Evolutionary conservation across 2,329 filamentous ascomycete genomes (phyloP).

Genomic region (Calycina herbarum): DNA sequence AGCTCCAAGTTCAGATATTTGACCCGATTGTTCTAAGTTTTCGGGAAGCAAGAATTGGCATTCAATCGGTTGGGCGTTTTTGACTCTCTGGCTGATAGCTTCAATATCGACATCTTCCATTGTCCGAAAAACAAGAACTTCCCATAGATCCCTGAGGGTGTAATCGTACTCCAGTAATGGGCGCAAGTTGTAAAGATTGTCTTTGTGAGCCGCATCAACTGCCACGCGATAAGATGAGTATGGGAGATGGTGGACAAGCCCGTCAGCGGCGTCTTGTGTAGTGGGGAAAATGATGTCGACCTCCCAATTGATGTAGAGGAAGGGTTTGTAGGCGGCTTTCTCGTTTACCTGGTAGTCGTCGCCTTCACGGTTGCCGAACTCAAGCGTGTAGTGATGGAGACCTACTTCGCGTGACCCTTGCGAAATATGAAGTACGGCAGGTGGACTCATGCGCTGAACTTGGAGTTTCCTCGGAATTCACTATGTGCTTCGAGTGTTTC

Average conservation of each 20-base stretch:
- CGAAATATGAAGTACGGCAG: neutral
- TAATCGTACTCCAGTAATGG: too few species aligned
- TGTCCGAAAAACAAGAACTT: too few species aligned
- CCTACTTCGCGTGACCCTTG: neutral
- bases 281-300: neutral
- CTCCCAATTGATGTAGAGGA: constrained; percentile 2
- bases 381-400: constrained; percentile 16
- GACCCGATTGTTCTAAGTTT: too few species aligned
- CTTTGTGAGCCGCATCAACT: neutral
- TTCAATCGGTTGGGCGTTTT: too few species aligned
- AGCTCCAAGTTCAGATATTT: too few species aligned
- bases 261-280: neutral
- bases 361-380: constrained; percentile 13
- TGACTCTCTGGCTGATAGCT: too few species aligned
- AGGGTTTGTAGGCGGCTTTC: neutral
- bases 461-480: neutral
- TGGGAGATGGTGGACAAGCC: neutral
- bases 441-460: neutral
- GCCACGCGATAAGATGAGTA: neutral
- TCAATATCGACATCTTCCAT: too few species aligned
- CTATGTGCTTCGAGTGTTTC: too few species aligned
- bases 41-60: too few species aligned
- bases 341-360: neutral
- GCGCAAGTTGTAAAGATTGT: too few species aligned
- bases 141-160: too few species aligned